phyloP scores from a whole-genome alignment of 768 basidiomycete genomes.

The Serendipita sp. region DNA sequence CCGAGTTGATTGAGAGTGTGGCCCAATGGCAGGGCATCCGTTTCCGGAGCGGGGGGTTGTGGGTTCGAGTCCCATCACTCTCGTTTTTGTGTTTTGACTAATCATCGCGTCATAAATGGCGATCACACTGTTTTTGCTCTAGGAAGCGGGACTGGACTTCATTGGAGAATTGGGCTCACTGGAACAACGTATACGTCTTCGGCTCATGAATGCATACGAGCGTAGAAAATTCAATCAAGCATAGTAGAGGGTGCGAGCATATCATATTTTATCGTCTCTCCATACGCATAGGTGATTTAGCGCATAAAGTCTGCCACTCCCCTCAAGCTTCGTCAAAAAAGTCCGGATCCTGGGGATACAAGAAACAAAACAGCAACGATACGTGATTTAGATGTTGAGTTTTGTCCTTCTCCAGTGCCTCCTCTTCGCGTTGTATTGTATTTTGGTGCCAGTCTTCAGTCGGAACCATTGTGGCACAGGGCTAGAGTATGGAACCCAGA shows the following conservation, averaged over 20 bases:
- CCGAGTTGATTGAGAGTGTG: slow-evolving; percentile 7
- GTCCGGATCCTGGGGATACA: background rate
- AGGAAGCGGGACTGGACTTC: no score
- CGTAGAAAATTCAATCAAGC: no score
- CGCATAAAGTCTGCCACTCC: no score
- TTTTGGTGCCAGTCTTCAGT: slow-evolving; percentile 89
- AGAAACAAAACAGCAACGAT: background rate
- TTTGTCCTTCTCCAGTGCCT: slow-evolving; percentile 99
- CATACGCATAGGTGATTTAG: no score
- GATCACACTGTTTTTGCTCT: no score
- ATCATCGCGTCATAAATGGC: no score
- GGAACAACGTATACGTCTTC: no score
- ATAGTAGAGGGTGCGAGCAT: no score
- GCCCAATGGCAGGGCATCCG: slow-evolving; percentile 8
- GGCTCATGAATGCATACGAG: no score
- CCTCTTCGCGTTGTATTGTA: slow-evolving; percentile 92
- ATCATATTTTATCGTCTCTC: no score
- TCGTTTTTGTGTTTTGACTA: background rate
- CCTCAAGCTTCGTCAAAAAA: no score
- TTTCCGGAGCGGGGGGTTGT: slow-evolving; percentile 7
- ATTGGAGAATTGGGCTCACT: no score
- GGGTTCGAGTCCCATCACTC: slow-evolving; percentile 8
- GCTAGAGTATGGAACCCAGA: slow-evolving; percentile 34
- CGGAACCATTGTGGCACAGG: slow-evolving; percentile 99
- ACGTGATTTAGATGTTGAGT: slow-evolving; percentile 64